Conservation (phyloP, 2,329 filamentous ascomycete species). For the Apiospora koreana region DNA sequence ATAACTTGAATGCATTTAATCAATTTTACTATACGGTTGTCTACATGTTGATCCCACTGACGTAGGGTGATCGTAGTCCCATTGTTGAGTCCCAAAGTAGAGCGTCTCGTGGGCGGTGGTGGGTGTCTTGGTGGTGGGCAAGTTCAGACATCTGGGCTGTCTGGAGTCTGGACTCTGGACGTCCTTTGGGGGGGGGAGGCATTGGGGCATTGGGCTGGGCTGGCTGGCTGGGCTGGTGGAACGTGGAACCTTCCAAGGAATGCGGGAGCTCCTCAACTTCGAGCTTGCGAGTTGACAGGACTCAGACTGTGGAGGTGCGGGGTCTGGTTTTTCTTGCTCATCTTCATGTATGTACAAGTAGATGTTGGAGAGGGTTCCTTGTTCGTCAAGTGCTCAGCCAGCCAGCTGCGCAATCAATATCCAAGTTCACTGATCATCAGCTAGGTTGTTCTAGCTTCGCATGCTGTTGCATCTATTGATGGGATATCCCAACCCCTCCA, state of each 20-base stretch:
- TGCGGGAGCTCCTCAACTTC: not conserved
- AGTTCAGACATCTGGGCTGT: not conserved
- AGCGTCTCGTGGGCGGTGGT: not conserved
- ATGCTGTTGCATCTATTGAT: not conserved
- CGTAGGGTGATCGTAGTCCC: not conserved
- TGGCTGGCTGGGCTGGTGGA: not conserved
- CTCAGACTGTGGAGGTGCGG: not conserved
- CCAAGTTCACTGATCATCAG: not conserved
- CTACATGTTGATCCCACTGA: not conserved
- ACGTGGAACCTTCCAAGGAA: constrained; percentile 1
- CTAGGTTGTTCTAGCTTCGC: constrained; percentile 5
- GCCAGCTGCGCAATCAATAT: not conserved
- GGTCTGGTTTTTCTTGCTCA: not conserved
- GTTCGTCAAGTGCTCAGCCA: not conserved
- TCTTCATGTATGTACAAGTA: too few species aligned
- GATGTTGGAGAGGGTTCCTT: not conserved
- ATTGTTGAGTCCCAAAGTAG: not conserved
- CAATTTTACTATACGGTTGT: not conserved
- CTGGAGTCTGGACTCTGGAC: too few species aligned
- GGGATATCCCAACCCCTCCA: not conserved
- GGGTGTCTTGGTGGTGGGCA: not conserved
- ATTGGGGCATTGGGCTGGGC: not conserved
- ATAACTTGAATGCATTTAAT: not conserved
- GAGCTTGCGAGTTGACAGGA: not conserved
- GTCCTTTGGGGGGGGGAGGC: not conserved